Evolutionary conservation across 1,284 basidiomycete genomes (phyloP).

Genomic region (Moesziomyces antarcticus): DNA sequence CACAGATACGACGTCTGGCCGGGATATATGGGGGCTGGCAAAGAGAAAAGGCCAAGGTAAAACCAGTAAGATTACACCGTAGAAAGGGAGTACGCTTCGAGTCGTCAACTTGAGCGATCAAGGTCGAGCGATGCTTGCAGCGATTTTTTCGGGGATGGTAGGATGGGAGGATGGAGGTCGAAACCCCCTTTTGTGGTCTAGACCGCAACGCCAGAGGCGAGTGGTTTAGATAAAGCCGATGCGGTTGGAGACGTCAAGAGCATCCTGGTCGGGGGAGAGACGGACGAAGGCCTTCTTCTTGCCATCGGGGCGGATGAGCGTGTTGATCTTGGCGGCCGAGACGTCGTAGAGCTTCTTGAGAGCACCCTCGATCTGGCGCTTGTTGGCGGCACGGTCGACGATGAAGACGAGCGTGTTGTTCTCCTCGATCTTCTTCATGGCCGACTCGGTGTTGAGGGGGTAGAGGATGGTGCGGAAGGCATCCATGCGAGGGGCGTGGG

Average conservation of each 20-base stretch:
- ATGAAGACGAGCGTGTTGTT: slow-evolving; percentile 99
- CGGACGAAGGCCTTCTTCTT: slow-evolving; percentile 99
- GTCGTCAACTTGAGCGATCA: too few species aligned
- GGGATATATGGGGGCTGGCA: slow-evolving; percentile 31
- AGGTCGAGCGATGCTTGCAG: too few species aligned
- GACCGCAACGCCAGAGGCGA: background rate
- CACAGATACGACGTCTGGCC: background rate
- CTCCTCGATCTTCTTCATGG: slow-evolving; percentile 93
- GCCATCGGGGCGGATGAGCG: slow-evolving; percentile 97
- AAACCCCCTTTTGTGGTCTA: background rate
- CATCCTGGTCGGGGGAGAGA: slow-evolving; percentile 93
- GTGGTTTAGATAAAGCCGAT: slow-evolving; percentile 71
- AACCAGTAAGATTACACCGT: slow-evolving; percentile 34
- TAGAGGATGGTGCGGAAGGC: slow-evolving; percentile 92
- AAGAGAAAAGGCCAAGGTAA: slow-evolving; percentile 4
- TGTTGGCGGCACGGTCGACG: slow-evolving; percentile 93
- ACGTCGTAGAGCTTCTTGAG: slow-evolving; percentile 99
- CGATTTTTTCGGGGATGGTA: too few species aligned
- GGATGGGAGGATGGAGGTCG: background rate
- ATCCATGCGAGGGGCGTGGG: slow-evolving; percentile 96
- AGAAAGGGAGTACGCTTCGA: background rate
- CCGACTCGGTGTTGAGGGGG: slow-evolving; percentile 74
- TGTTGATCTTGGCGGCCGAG: slow-evolving; percentile 95
- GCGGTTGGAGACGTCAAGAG: slow-evolving; percentile 98
- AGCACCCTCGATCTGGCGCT: slow-evolving; percentile 94